Base-by-base conservation (phyloP, 179 eudicot genomes). In the Monotropa hypopitys region DNA sequence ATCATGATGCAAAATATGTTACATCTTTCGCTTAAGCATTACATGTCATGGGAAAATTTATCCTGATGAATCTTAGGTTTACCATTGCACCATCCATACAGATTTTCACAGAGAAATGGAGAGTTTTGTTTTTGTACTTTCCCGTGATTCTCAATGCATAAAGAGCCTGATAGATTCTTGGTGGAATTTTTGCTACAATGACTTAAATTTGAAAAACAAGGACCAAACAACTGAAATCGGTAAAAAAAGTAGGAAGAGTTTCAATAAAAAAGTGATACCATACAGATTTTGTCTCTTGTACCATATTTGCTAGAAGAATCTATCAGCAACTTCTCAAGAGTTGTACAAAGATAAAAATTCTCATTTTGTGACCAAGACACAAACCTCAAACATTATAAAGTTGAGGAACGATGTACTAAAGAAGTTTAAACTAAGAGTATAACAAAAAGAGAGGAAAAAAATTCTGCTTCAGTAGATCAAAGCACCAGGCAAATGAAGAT, bases 301-400 rank as follows among this genome's bases (percentile, higher is more conserved):
- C 88, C 84, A 76, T 79, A 88, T 74, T 54, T 84, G 63, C 87
- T 88, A 49, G 89, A 82, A 51, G 20, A 71, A 53, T 81, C 82
- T 77, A 83, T 81, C 18, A 88, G 85, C 76, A 88, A 82, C 54
- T 78, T 88, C 78, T 88, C 92, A 51, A 88, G 85, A 78, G 92
- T 90, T 88, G 86, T 46, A 65, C 18, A 66, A 33, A 66, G 20
- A 61, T 68, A 51, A 63, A 69, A 23, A 23, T 12, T 35, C 5
- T 46, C 11, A 32, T 30, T 20, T 9, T n/a, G 66, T 18, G 11
- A 73, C 56, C 32, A 21, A 38, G 21, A 62, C 54, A 50, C 35
- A 73, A 67, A 35, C 47, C 63, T 46, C 51, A 62, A 62, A 57
- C 67, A 13, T 38, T 67, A 43, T 61, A 76, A 49, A 32, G 74